These are phyloP conservation scores for Lagenaria siceraria DNA, from an alignment of 306 rosid species.

Conservation along the genomic window DNA sequence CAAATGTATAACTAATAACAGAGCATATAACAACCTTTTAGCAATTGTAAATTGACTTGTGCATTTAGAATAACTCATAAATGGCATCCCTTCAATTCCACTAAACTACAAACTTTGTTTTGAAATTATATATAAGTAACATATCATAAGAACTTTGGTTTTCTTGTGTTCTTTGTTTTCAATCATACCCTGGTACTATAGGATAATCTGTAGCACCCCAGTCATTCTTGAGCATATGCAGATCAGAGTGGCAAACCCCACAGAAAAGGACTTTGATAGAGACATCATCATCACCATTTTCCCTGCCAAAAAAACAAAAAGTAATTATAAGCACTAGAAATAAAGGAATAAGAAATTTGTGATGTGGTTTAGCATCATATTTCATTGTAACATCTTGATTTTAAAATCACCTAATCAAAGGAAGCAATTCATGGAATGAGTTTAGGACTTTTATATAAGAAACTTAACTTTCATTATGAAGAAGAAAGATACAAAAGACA, in stretches of 20 bases:
- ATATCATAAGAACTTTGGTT: neutral
- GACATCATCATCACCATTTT: slow-evolving; percentile 64
- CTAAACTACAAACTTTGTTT: neutral
- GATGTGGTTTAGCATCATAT: neutral
- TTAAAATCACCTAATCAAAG: neutral
- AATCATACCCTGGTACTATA: slow-evolving; percentile 72
- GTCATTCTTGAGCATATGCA: slow-evolving; percentile 54
- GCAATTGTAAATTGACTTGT: neutral
- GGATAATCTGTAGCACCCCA: slow-evolving; percentile 75
- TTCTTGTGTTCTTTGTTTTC: neutral
- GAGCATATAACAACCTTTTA: neutral
- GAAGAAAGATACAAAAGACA: no score
- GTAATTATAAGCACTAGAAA: neutral
- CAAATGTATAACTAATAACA: neutral
- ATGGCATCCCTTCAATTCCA: neutral
- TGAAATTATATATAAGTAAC: neutral
- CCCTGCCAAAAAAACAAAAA: slow-evolving; percentile 28
- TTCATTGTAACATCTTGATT: neutral
- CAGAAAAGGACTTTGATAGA: slow-evolving; percentile 57
- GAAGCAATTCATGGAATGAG: neutral
- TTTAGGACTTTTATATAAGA: no score
- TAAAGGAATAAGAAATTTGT: neutral
- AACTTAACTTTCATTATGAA: no score
- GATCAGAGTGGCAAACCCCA: slow-evolving; percentile 90
- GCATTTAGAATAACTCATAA: neutral